Percentiles rank a stretch among this genome's conserved stretches.
These are phyloP conservation scores for Metschnikowia baotianmanensis DNA, from an alignment of 805 yeast species.

Conservation along the genomic window DNA sequence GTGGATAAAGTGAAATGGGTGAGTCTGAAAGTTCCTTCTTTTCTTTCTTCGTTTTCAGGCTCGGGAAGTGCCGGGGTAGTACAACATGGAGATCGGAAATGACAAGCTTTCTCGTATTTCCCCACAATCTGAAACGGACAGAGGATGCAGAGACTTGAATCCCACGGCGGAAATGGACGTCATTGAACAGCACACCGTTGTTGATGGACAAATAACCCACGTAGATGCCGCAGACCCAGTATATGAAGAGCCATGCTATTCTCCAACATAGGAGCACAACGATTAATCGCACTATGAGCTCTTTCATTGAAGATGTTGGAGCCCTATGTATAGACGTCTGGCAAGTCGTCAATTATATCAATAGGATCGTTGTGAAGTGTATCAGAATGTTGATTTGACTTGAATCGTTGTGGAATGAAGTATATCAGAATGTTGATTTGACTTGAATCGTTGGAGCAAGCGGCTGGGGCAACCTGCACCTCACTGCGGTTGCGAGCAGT, in stretches of 20 bases:
- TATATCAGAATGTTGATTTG: neutral
- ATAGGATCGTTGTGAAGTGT: too few species aligned
- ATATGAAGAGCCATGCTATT: conserved; percentile 31
- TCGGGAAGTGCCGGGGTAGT: neutral
- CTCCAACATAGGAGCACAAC: conserved; percentile 24
- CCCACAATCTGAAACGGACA: conserved; percentile 38
- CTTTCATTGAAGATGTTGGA: conserved; percentile 1
- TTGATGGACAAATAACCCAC: conserved; percentile 32
- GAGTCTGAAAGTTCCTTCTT: neutral
- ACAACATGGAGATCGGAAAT: conserved; percentile 23
- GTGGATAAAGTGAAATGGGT: conserved; percentile 13
- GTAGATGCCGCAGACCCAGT: conserved; percentile 32
- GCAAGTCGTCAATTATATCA: neutral
- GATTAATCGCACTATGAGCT: conserved; percentile 7
- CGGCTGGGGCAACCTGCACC: conserved; percentile 1
- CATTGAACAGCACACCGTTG: conserved; percentile 39
- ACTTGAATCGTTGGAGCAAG: neutral
- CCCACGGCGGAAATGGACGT: conserved; percentile 21
- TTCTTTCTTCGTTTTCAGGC: neutral
- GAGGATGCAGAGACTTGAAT: conserved; percentile 21
- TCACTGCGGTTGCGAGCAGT: conserved; percentile 2
- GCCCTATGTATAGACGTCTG: neutral
- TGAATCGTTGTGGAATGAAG: too few species aligned
- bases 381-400: too few species aligned
- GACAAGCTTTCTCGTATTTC: conserved; percentile 32